phyloP scores from a whole-genome alignment of 139 green algal species.

The Closterium sp. region DNA sequence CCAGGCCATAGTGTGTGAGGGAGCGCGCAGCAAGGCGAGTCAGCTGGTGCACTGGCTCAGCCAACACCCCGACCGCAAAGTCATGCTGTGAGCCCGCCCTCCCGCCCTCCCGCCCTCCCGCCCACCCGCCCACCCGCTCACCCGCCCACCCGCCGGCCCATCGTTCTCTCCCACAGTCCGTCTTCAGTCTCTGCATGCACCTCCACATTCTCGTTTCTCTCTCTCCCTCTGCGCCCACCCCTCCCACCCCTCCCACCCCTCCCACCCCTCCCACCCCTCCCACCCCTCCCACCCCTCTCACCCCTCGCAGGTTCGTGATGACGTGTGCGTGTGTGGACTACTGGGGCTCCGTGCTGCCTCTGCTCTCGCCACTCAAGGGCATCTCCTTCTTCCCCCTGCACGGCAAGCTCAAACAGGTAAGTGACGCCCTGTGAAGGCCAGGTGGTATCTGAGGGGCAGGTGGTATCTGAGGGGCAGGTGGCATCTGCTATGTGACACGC shows the following conservation, averaged over 20 bases:
- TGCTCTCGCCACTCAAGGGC: slow-evolving; percentile 17
- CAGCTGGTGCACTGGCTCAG: slow-evolving; percentile 67
- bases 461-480: too few relatives aligned
- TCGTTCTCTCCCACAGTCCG: too few relatives aligned
- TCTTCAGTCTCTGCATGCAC: too few relatives aligned
- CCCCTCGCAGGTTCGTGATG: slow-evolving; percentile 74
- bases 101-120: too few relatives aligned
- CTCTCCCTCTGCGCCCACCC: too few relatives aligned
- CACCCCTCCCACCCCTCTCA: not conserved
- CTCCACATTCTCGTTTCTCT: too few relatives aligned
- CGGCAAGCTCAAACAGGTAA: slow-evolving; percentile 75
- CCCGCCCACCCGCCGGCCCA: too few relatives aligned
- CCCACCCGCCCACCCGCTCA: too few relatives aligned
- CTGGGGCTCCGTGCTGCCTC: slow-evolving; percentile 52
- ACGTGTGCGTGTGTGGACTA: slow-evolving; percentile 91
- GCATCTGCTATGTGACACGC: too few relatives aligned
- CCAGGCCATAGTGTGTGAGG: not conserved
- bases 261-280: not conserved
- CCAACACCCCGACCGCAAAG: slow-evolving; percentile 66
- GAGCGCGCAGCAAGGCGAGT: not conserved
- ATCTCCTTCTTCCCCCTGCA: slow-evolving; percentile 67
- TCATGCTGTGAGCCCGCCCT: slow-evolving; percentile 67
- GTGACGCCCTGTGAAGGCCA: too few relatives aligned
- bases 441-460: too few relatives aligned
- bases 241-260: not conserved